Percentiles rank a stretch among this genome's conserved stretches.
phyloP scores from a whole-genome alignment of 257 asterid species.

The Penstemon eatonii region DNA sequence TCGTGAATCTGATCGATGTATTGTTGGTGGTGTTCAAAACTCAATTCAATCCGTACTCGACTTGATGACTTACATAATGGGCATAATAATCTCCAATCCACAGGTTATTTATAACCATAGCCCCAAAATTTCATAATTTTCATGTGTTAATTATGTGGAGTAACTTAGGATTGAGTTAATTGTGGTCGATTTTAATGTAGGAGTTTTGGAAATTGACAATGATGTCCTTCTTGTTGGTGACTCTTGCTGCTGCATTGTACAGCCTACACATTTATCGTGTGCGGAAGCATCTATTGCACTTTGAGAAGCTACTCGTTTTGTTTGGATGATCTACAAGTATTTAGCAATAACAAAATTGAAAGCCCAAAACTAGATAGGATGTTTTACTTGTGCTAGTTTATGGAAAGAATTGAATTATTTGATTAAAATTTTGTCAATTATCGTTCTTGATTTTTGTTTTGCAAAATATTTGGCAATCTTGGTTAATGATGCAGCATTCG shows the following conservation, averaged over 20 bases:
- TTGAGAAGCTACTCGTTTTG: conserved; percentile 44
- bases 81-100: conserved; percentile 77
- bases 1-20: conserved; percentile 67
- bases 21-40: conserved; percentile 91
- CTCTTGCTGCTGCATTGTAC: conserved; percentile 60
- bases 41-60: conserved; percentile 81
- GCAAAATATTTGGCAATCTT: too few species aligned
- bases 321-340: conserved; percentile 1
- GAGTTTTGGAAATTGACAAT: conserved; percentile 78
- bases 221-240: conserved; percentile 57
- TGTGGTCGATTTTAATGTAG: conserved; percentile 34
- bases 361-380: too few species aligned
- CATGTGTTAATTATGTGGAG: neutral
- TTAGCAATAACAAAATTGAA: too few species aligned
- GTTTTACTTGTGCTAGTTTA: too few species aligned
- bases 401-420: too few species aligned
- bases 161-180: conserved; percentile 11
- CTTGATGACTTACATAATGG: conserved; percentile 78
- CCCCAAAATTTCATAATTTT: too few species aligned
- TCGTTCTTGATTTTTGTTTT: too few species aligned
- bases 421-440: too few species aligned
- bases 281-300: conserved; percentile 65
- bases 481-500: too few species aligned
- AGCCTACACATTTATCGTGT: conserved; percentile 56
- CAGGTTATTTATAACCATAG: conserved; percentile 42